Percentiles rank a stretch among this genome's conserved stretches.
These are phyloP conservation scores for Backusella australiensis DNA, from an alignment of 192 early-diverging fungal species.

Conservation along the genomic window DNA sequence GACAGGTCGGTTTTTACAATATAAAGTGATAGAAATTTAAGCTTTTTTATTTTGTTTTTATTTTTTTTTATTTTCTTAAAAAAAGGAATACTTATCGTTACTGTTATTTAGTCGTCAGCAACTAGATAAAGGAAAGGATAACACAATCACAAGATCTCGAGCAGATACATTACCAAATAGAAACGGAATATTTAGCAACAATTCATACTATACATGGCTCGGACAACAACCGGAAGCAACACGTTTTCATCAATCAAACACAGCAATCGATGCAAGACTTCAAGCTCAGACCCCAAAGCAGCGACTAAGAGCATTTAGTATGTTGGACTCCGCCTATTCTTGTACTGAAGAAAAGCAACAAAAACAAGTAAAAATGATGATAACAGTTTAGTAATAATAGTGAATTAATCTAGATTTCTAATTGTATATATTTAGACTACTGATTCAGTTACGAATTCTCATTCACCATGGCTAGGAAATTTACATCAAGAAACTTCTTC, in stretches of 20 bases:
- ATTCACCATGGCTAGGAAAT: not conserved
- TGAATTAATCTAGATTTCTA: not conserved
- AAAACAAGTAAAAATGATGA: not conserved
- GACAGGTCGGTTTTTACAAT: not conserved
- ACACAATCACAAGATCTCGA: not conserved
- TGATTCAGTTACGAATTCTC: not conserved
- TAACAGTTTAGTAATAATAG: not conserved
- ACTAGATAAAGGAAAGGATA: not conserved
- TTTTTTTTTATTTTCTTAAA: not conserved
- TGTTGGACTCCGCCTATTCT: not conserved
- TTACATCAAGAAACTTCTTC: not conserved
- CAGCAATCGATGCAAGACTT: not conserved
- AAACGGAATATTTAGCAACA: not conserved
- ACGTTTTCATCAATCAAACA: slow-evolving; percentile 6
- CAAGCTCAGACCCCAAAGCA: not conserved
- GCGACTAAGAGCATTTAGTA: slow-evolving; percentile 1
- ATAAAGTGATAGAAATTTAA: not conserved
- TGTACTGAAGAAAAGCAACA: not conserved
- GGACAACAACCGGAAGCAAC: not conserved
- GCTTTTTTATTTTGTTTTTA: not conserved
- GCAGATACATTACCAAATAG: not conserved
- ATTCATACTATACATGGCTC: not conserved
- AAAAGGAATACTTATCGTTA: not conserved
- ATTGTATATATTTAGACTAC: not conserved
- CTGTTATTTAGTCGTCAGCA: not conserved